These are phyloP conservation scores for Thermothelomyces thermophilus DNA, from an alignment of 2,329 filamentous ascomycete genomes.

Conservation along the genomic window DNA sequence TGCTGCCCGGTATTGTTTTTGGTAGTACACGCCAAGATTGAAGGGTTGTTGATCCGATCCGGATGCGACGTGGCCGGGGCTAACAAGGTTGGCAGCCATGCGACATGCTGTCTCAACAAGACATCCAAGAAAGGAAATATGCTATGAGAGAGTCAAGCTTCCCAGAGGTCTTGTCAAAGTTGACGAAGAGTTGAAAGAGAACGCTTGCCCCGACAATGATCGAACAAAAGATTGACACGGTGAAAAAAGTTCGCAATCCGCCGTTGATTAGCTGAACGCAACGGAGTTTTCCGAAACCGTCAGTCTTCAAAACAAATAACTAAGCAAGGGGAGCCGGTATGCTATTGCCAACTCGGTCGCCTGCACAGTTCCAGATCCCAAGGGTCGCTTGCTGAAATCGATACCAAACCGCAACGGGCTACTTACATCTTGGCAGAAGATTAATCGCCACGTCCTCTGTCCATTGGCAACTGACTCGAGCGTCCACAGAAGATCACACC, in stretches of 20 bases:
- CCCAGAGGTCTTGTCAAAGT: no score
- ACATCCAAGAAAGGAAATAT: background rate
- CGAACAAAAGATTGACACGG: background rate
- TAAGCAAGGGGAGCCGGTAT: no score
- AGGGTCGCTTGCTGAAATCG: no score
- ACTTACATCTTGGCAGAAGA: background rate
- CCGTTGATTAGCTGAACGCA: background rate
- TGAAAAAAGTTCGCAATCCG: background rate
- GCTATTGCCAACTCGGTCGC: background rate
- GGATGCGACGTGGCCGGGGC: background rate
- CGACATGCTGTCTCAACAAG: background rate
- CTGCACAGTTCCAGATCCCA: background rate
- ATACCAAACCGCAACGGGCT: background rate
- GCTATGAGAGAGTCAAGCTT: no score
- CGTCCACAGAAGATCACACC: background rate
- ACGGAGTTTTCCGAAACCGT: background rate
- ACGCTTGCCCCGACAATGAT: no score
- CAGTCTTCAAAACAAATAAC: background rate
- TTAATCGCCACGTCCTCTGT: background rate
- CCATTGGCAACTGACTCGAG: background rate
- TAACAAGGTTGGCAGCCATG: constrained; percentile 1
- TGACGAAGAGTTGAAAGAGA: no score
- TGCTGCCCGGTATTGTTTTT: constrained; percentile 30
- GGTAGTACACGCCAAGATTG: constrained; percentile 22
- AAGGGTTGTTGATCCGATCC: background rate